Percentiles rank a stretch among this genome's conserved stretches.
phyloP scores from a whole-genome alignment of 1,284 basidiomycete species.

The Ustilago trichophora region DNA sequence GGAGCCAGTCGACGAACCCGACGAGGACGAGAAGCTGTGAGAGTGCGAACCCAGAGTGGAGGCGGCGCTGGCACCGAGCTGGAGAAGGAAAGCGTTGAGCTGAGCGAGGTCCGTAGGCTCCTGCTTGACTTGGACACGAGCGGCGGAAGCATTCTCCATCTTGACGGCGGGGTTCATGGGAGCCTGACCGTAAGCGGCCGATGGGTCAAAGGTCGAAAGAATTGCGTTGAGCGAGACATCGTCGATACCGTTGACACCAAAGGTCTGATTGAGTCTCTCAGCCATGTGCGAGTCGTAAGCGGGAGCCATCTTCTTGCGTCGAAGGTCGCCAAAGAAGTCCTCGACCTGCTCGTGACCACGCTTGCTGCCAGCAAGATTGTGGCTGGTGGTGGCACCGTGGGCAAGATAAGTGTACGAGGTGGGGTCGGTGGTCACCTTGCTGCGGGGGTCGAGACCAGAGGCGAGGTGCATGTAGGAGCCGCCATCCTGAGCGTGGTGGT shows the following conservation, averaged over 20 bases:
- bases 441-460: slow-evolving; percentile 25
- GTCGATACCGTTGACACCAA: slow-evolving; percentile 50
- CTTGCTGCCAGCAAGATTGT: slow-evolving; percentile 48
- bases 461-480: slow-evolving; percentile 49
- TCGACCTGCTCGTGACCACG: slow-evolving; percentile 55
- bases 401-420: slow-evolving; percentile 55
- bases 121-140: slow-evolving; percentile 68
- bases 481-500: slow-evolving; percentile 18
- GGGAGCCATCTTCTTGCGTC: slow-evolving; percentile 57
- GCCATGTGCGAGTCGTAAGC: slow-evolving; percentile 62
- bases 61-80: slow-evolving; percentile 63
- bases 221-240: slow-evolving; percentile 52
- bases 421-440: slow-evolving; percentile 50
- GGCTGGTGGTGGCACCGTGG: slow-evolving; percentile 49
- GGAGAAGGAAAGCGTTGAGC: slow-evolving; percentile 64
- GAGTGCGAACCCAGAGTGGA: slow-evolving; percentile 40
- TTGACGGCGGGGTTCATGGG: slow-evolving; percentile 20
- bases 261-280: slow-evolving; percentile 58
- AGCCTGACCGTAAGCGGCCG: slow-evolving; percentile 10
- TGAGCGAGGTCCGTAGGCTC: slow-evolving; percentile 66
- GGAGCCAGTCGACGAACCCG: slow-evolving; percentile 20
- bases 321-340: slow-evolving; percentile 60
- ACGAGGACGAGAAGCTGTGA: slow-evolving; percentile 29
- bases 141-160: slow-evolving; percentile 15
- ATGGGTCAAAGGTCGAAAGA: slow-evolving; percentile 38